Base-by-base conservation (phyloP, 768 basidiomycete species). In the Termitomyces heimii region DNA sequence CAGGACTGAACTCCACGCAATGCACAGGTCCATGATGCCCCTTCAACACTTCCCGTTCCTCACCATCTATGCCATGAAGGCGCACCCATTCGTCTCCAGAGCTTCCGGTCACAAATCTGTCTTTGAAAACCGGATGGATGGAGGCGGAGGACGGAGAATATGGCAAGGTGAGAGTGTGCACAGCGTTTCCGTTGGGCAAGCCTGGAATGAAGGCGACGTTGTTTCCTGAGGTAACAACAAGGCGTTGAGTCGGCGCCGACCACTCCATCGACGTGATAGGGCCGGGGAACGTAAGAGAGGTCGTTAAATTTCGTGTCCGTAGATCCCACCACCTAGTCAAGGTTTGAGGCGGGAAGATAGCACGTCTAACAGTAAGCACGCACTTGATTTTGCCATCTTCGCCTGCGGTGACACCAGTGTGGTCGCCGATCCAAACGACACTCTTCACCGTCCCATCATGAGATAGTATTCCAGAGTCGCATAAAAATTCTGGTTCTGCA, bases 11-110 rank as follows among this genome's bases (percentile, higher is more conserved):
- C 65, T 91, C 88, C 47, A 96, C 88, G 54, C 91, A 92, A 65
- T 96, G 94, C 18, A 98, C 95, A 20, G 96, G 95, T 24, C 96
- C 97, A 68, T 98, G 97, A 67, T 98, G 97, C 4, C 96, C 96
- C 71, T 97, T 96, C 57, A 94, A 80, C 31, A 97, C 82, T 56
- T 98, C 96, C 61, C 82, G 74, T 74, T 99, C 95, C 70, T 88
- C 86, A 2, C 96, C 97, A 32, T 89, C 83, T 67, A 95, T 85
- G 16, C 88, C 89, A 68, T 98, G 94, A 31, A 98, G 84, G 35
- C 96, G 81, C 45, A 99, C 94, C 97, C 97, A 98, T 65, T 98
- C 94, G 70, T 99, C 97, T 14, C 81, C 82, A 51, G 82, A 78
- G 63, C 86, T 92, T 40, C 97, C 97, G 0, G 93, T 94, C 56